Evolutionary conservation across 2,329 filamentous ascomycete genomes (phyloP), one percentile per base, ranked within the genome.

Genomic region (Diaporthe ampelina): DNA sequence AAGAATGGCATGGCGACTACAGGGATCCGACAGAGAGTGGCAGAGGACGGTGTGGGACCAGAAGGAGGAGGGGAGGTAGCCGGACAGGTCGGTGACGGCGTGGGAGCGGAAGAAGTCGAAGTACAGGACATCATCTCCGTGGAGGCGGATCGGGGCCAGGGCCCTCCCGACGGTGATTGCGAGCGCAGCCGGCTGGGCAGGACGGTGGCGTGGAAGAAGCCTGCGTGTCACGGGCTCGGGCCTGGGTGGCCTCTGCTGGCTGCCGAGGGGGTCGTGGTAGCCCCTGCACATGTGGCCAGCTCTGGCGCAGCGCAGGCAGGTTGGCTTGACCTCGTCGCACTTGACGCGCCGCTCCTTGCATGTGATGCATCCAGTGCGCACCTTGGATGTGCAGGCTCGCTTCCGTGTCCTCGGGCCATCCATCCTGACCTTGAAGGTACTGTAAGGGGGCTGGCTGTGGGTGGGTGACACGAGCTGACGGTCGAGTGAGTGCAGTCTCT

Each of bases 261-360:
- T 37, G 29, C 13, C 43, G 17, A 24, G 61, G 6, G 43, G 11
- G 8, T 21, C 37, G 48, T 50, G 75, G 57, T 50, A 76, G 57
- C 56, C 45, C 40, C 43, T 37, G 56, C 54, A 67, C 32, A 21
- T 29, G 29, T 35, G 56, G 56, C 29, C 19, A 24, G 43, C 54
- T 40, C 48, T 75, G 17, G 68, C 54, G 54, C 76, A 77, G 32
- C 67, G 73, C 6, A 69, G 73, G 72, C 79, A 80, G 52, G 73
- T 52, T 10, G 79, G 78, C 59, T 78, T 80, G 7, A 68, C 70
- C 70, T 79, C 78, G n/a, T 80, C 78, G 54, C 78, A 79, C 59
- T 79, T 78, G 75, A 79, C 76, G 13, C 76, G 76, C 9, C 78
- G 76, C 24, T 61, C 70, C 63, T 76, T 77, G 73, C 77, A 78